Evolutionary conservation across 2,329 filamentous ascomycete genomes (phyloP).

Genomic region (Apiospora hydei): DNA sequence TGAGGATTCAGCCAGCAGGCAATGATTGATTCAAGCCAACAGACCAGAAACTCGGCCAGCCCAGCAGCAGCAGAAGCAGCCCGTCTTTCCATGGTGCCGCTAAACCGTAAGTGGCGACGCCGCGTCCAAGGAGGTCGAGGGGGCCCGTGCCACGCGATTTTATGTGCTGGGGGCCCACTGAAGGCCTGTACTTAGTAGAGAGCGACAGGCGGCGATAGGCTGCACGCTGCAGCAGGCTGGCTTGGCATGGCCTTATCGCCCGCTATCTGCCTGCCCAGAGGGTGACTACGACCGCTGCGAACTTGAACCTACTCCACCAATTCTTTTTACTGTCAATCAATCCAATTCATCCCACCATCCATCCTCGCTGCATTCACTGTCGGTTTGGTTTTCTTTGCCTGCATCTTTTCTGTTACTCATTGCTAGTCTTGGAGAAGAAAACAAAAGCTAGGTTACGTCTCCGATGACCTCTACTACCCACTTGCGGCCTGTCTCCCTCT

Average conservation of each 20-base stretch:
- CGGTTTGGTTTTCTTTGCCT: background rate
- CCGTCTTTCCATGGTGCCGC: background rate
- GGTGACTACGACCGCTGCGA: background rate
- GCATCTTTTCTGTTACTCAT: background rate
- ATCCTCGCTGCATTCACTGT: background rate
- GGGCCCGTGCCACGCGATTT: slow-evolving; percentile 15
- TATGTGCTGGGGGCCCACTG: background rate
- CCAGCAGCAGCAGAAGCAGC: background rate
- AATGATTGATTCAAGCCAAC: slow-evolving; percentile 9
- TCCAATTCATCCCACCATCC: background rate
- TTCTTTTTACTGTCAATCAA: slow-evolving; percentile 5
- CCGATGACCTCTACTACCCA: background rate
- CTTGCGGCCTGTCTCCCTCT: background rate
- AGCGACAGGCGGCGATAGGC: background rate
- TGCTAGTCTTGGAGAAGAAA: background rate
- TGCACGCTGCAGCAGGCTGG: slow-evolving; percentile 5
- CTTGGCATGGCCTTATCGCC: background rate
- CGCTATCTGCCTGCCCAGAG: background rate
- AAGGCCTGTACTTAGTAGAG: background rate
- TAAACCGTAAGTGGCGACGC: slow-evolving; percentile 16
- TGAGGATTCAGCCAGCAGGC: slow-evolving; percentile 16
- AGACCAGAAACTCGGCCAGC: background rate
- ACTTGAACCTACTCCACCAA: slow-evolving; percentile 1
- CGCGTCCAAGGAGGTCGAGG: slow-evolving; percentile 1
- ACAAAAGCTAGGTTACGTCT: background rate